phyloP scores from a whole-genome alignment of 1,139 yeast genomes.

The Kodamaea ohmeri region DNA sequence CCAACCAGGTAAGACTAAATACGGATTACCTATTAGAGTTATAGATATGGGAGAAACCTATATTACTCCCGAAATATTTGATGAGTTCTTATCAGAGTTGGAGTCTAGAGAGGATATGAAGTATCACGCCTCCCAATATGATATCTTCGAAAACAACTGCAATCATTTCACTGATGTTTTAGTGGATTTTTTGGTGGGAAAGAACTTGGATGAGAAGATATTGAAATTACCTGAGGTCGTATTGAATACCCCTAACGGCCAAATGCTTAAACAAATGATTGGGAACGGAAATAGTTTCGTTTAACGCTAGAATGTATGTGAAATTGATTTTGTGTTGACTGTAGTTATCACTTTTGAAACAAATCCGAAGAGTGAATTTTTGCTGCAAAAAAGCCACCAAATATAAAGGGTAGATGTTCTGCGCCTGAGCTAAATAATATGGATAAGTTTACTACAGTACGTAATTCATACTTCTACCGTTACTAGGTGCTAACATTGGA shows the following conservation, averaged over 20 bases:
- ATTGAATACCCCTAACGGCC: constrained; percentile 59
- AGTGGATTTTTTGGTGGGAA: constrained; percentile 58
- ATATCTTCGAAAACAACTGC: constrained; percentile 65
- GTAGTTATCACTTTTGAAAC: constrained; percentile 1
- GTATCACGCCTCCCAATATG: constrained; percentile 50
- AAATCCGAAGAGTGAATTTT: not conserved
- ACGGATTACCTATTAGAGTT: constrained; percentile 56
- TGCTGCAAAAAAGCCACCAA: constrained; percentile 1
- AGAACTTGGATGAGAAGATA: constrained; percentile 47
- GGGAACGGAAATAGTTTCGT: constrained; percentile 21
- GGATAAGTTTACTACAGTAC: not conserved
- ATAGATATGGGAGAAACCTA: constrained; percentile 54
- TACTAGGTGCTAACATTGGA: not conserved
- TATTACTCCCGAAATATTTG: constrained; percentile 50
- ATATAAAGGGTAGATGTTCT: not conserved
- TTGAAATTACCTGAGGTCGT: constrained; percentile 55
- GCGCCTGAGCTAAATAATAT: not conserved
- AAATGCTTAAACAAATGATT: constrained; percentile 35
- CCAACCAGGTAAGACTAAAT: constrained; percentile 54
- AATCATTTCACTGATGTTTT: constrained; percentile 63
- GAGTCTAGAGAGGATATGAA: constrained; percentile 35
- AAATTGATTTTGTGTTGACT: not conserved
- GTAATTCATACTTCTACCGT: not conserved
- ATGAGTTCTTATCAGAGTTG: constrained; percentile 53
- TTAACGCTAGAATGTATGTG: not conserved